These are phyloP conservation scores for Suaeda aralocaspica DNA, from an alignment of 148 eudicot species.

Conservation along the genomic window DNA sequence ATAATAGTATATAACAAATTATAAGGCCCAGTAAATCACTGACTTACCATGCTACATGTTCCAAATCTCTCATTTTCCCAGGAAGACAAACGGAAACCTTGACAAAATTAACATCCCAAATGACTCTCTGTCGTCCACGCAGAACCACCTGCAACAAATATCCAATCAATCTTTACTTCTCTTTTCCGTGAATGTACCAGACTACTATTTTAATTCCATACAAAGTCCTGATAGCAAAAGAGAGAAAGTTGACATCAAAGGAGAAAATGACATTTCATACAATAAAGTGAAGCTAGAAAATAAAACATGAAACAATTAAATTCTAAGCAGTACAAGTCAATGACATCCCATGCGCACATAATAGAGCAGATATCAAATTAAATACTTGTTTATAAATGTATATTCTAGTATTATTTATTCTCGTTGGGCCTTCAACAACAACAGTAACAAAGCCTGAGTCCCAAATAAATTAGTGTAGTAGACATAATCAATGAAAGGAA, in stretches of 20 bases:
- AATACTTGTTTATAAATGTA: neutral
- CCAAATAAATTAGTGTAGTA: too few species aligned
- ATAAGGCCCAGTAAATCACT: slow-evolving; percentile 4
- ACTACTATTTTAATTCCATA: neutral
- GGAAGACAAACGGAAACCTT: slow-evolving; percentile 42
- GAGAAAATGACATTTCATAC: neutral
- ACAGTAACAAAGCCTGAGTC: neutral
- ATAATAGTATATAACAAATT: too few species aligned
- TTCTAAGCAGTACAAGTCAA: neutral
- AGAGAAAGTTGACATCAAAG: neutral
- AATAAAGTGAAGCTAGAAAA: neutral
- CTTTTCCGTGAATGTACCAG: neutral
- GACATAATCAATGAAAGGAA: too few species aligned
- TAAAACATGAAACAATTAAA: neutral
- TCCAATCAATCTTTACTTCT: neutral
- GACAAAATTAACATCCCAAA: slow-evolving; percentile 50
- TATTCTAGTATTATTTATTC: neutral
- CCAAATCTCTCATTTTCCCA: slow-evolving; percentile 34
- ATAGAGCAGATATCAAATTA: neutral
- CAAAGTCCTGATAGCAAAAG: neutral
- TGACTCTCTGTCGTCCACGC: slow-evolving; percentile 47
- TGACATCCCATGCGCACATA: neutral
- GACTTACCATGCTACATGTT: slow-evolving; percentile 50
- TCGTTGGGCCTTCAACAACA: neutral
- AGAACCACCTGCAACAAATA: slow-evolving; percentile 45